These are phyloP conservation scores for Paraphaeosphaeria sporulosa DNA, from an alignment of 2,329 filamentous ascomycete species.

Conservation along the genomic window DNA sequence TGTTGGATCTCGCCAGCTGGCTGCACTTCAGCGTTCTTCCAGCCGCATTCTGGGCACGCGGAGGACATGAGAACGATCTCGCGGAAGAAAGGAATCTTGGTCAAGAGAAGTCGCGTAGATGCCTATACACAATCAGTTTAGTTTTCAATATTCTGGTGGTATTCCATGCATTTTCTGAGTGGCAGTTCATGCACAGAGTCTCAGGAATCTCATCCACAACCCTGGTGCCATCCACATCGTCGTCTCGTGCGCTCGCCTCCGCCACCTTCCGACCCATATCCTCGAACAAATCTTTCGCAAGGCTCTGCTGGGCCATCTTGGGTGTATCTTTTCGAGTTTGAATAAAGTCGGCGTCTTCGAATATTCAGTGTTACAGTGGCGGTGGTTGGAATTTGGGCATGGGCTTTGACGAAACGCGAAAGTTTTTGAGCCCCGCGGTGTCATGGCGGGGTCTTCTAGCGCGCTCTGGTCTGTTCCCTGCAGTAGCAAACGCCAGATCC, in stretches of 20 bases:
- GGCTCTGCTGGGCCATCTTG: slow-evolving; percentile 48
- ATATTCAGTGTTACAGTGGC: slow-evolving; percentile 9
- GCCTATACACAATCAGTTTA: slow-evolving; percentile 68
- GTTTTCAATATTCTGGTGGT: slow-evolving; percentile 5
- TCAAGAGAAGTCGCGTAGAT: slow-evolving; percentile 83
- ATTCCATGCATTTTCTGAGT: slow-evolving; percentile 52
- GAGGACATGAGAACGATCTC: slow-evolving; percentile 99
- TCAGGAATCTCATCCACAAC: slow-evolving; percentile 61
- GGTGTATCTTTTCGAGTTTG: background rate
- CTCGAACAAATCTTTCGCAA: slow-evolving; percentile 59
- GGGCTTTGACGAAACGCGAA: slow-evolving; percentile 34
- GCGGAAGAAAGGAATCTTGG: slow-evolving; percentile 94
- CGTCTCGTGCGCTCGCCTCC: slow-evolving; percentile 46
- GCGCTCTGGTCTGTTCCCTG: slow-evolving; percentile 34
- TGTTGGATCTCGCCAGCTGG: slow-evolving; percentile 91
- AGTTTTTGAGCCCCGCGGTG: slow-evolving; percentile 44
- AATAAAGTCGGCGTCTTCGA: slow-evolving; percentile 1
- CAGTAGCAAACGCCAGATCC: slow-evolving; percentile 18
- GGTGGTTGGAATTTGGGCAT: slow-evolving; percentile 25
- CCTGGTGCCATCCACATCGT: slow-evolving; percentile 52
- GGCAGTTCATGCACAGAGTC: slow-evolving; percentile 64
- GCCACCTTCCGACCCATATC: slow-evolving; percentile 60
- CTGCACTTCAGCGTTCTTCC: slow-evolving; percentile 93
- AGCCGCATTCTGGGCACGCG: slow-evolving; percentile 85
- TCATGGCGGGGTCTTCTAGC: slow-evolving; percentile 35